Base-by-base conservation (phyloP, 495 filamentous ascomycete species). In the Penicillium bovifimosum region DNA sequence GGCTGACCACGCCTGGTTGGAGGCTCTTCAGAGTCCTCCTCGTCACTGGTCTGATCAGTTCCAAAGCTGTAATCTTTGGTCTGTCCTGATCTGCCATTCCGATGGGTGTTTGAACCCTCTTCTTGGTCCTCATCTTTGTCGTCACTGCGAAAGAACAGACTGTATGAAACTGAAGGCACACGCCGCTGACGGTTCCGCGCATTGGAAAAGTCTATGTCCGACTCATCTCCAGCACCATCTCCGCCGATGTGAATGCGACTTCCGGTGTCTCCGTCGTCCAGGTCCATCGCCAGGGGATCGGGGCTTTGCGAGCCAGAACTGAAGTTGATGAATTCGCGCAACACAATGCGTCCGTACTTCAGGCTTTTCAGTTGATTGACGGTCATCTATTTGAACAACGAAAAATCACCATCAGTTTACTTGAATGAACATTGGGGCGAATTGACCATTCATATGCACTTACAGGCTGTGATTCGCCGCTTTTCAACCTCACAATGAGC, bases 401-500 rank as follows among this genome's bases (percentile, higher is more conserved):
- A 41, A 43, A 8, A 26, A 50, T 6, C 35, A 17, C 35, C n/a
- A 31, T 62, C 33, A 65, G 56, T 42, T 38, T 44, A 35, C 52
- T 17, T 20, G 16, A 35, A 40, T 31, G 6, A 58, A 31, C 20
- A 8, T n/a, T 39, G 5, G 9, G 18, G 41, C 8, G 40, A 14
- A 46, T 14, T n/a, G 24, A 20, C 29, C 34, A 1, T 41, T 20
- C 20, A 11, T 26, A 36, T 62, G 11, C 33, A 42, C 73, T 63
- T 52, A 81, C 80, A 45, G 63, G 65, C 55, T 72, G 61, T 43
- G 60, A 60, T 39, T 74, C 76, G 11, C 71, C 74, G 63, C 76
- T 78, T 40, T 64, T 62, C 20, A 77, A 71, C 26, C 71, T 65
- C 14, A 83, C 72, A 33, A 58, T 63, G 56, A 78, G 80, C 5